Percentiles rank a stretch among this genome's conserved stretches.
Evolutionary conservation across 2,329 filamentous ascomycete species (phyloP).

Genomic region (Aspergillus clavatus): DNA sequence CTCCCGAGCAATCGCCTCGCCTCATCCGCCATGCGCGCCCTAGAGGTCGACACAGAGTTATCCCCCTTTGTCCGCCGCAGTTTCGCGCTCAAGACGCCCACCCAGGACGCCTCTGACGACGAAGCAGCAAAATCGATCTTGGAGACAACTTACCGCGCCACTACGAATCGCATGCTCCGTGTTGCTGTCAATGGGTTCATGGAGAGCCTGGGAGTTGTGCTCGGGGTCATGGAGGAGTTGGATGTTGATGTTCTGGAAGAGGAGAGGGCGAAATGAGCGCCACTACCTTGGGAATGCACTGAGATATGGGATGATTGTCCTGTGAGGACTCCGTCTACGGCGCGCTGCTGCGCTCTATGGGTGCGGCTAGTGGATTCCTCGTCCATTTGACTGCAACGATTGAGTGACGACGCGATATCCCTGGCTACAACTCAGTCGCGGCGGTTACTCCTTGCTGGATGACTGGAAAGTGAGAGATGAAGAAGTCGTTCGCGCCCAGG

Average conservation of each 20-base stretch:
- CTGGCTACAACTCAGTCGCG: no score
- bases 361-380: neutral
- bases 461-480: no score
- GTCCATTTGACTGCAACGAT: no score
- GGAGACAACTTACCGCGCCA: constrained; percentile 72
- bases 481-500: no score
- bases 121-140: constrained; percentile 52
- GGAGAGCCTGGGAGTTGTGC: constrained; percentile 76
- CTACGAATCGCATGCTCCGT: constrained; percentile 92
- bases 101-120: constrained; percentile 17
- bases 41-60: constrained; percentile 83
- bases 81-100: constrained; percentile 52
- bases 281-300: neutral
- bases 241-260: constrained; percentile 69
- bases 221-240: constrained; percentile 86
- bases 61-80: constrained; percentile 74
- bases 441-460: no score
- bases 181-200: constrained; percentile 96
- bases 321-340: neutral
- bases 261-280: constrained; percentile 20
- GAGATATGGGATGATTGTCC: neutral
- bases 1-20: constrained; percentile 78
- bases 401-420: no score
- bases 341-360: neutral
- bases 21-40: constrained; percentile 65